Conservation (phyloP, 139 green algal species). For the Haematococcus sp. region DNA sequence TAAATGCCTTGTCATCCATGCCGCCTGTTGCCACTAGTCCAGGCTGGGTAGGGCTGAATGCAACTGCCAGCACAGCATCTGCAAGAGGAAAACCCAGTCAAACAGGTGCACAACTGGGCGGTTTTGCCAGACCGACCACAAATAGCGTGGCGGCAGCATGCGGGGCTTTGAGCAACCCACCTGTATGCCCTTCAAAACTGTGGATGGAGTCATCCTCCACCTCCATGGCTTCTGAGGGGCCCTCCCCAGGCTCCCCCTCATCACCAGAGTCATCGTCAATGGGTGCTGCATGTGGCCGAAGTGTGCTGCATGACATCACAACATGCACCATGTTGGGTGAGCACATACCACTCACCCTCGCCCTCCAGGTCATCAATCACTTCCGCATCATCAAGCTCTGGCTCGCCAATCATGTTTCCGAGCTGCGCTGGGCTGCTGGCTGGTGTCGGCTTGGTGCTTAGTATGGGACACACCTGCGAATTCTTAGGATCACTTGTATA, state of each 20-base stretch:
- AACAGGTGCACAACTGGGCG: too few relatives aligned
- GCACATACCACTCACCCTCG: conserved; percentile 13
- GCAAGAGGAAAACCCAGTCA: not conserved
- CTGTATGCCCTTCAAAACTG: conserved; percentile 61
- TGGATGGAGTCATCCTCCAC: conserved; percentile 67
- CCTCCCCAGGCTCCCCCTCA: conserved; percentile 21
- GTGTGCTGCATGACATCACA: not conserved
- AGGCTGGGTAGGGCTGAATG: conserved; percentile 58
- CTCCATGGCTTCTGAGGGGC: conserved; percentile 1
- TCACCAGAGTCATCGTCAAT: conserved; percentile 40
- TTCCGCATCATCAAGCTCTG: conserved; percentile 8
- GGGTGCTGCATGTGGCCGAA: not conserved
- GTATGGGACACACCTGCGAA: too few relatives aligned
- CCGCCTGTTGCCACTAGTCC: conserved; percentile 77
- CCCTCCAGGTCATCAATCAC: conserved; percentile 66
- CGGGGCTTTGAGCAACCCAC: too few relatives aligned
- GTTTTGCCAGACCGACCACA: too few relatives aligned
- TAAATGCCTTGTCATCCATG: conserved; percentile 71
- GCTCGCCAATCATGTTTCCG: not conserved
- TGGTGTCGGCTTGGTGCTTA: too few relatives aligned
- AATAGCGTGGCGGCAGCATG: too few relatives aligned
- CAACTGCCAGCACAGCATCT: conserved; percentile 75
- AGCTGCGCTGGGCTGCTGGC: too few relatives aligned
- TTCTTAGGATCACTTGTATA: too few relatives aligned
- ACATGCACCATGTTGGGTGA: not conserved